Percentiles rank a stretch among this genome's conserved stretches.
phyloP scores from a whole-genome alignment of 2,329 filamentous ascomycete genomes.

The Helotiales sp. region DNA sequence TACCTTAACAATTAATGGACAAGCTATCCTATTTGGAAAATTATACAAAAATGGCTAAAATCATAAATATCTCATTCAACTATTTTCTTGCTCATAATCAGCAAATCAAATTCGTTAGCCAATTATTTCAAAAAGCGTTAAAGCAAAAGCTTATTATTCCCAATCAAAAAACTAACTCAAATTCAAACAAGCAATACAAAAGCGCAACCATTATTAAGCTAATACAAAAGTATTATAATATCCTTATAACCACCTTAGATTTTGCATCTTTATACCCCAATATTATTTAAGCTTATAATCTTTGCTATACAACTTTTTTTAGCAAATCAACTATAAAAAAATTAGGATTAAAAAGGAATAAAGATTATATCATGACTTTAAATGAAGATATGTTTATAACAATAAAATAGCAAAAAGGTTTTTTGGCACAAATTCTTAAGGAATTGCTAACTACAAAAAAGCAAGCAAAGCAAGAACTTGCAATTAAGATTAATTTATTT shows the following conservation, averaged over 20 bases:
- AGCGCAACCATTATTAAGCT: constrained; percentile 98
- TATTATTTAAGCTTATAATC: constrained; percentile 98
- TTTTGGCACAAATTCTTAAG: constrained; percentile 93
- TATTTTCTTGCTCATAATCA: constrained; percentile 90
- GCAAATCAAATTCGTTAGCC: constrained; percentile 97
- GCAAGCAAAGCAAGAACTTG: constrained; percentile 88
- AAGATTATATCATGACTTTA: constrained; percentile 96
- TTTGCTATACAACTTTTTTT: constrained; percentile 94
- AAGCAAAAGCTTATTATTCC: constrained; percentile 95
- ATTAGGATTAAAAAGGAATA: constrained; percentile 78
- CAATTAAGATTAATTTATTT: constrained; percentile 89
- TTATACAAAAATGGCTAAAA: constrained; percentile 99
- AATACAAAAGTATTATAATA: constrained; percentile 88
- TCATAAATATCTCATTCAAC: constrained; percentile 98
- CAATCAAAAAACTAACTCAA: constrained; percentile 73
- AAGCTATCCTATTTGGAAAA: constrained; percentile 99
- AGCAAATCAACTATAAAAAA: constrained; percentile 79
- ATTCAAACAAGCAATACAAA: constrained; percentile 89
- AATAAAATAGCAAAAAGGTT: constrained; percentile 83
- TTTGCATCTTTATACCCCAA: constrained; percentile 98
- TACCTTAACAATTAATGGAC: constrained; percentile 93
- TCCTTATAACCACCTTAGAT: constrained; percentile 95
- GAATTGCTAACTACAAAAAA: constrained; percentile 92
- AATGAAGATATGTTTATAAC: constrained; percentile 95
- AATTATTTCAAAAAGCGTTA: constrained; percentile 91